A percentile compares a stretch with the other conserved stretches of the same genome.
phyloP scores from a whole-genome alignment of 805 yeast genomes.

The Kodamaea neixiangensis region DNA sequence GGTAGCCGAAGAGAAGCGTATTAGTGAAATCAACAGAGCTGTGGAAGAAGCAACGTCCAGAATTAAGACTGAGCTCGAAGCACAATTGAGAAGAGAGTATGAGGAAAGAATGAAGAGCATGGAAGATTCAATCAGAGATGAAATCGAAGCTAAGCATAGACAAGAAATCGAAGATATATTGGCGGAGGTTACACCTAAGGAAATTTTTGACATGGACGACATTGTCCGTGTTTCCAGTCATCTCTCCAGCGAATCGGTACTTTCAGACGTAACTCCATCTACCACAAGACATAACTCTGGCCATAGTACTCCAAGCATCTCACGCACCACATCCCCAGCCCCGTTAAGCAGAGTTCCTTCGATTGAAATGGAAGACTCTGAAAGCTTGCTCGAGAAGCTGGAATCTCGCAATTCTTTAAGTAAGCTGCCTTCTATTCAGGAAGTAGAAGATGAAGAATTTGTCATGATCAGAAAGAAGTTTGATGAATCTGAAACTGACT shows the following conservation, averaged over 20 bases:
- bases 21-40: background rate
- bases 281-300: background rate
- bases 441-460: constrained; percentile 33
- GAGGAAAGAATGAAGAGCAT: constrained; percentile 5
- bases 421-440: constrained; percentile 27
- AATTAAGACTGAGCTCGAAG: constrained; percentile 3
- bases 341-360: background rate
- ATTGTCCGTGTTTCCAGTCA: background rate
- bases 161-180: constrained; percentile 12
- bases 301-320: background rate
- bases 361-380: background rate
- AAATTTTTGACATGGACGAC: background rate
- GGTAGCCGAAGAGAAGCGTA: background rate
- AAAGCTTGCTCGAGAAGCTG: background rate
- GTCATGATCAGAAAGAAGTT: constrained; percentile 41
- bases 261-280: constrained; percentile 16
- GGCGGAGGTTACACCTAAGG: constrained; percentile 11
- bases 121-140: constrained; percentile 10
- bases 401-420: constrained; percentile 10
- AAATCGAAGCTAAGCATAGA: constrained; percentile 10
- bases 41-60: background rate
- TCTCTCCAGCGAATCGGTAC: constrained; percentile 20
- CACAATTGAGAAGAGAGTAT: constrained; percentile 8
- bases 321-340: constrained; percentile 1
- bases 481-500: constrained; percentile 3